Evolutionary conservation across 2,329 filamentous ascomycete genomes (phyloP), one percentile per base, ranked within the genome.

Genomic region (Acrodontium crateriforme): DNA sequence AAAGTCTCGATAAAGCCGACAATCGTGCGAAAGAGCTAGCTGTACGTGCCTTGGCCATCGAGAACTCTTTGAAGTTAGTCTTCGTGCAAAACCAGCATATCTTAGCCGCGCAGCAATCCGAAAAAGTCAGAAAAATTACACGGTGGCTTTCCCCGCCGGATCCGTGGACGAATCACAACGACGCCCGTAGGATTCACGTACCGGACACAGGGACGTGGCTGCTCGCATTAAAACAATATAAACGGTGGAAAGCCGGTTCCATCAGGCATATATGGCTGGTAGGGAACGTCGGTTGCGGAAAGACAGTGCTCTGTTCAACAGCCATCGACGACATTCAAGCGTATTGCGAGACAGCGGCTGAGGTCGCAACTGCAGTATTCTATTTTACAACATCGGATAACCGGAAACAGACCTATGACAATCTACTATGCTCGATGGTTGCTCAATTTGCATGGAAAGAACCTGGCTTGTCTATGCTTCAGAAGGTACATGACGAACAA

Each of bases 221-320:
- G 9, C 32, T 41, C n/a, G 15, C 32, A n/a, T 34, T 19, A 13
- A 12, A 14, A 18, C 19, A 21, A 10, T 45, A 43, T 25, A 25
- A 29, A 28, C 27, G 20, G 9, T 45, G 38, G 38, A 38, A 38
- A 19, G 15, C n/a, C 10, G 29, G 27, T 22, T 17, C 30, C n/a
- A 28, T 27, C 21, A 30, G 27, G 13, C 29, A 38, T 19, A 23
- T 42, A 11, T 45, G 42, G 41, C 11, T 44, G 9, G 29, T 38
- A 16, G 42, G 42, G 22, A 39, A 31, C 17, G 25, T 41, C 24
- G 42, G 42, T 9, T 40, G 39, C 28, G 36, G 42, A 2, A 45
- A 45, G 29, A 45, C 40, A 2, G 27, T 45, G 1, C 35, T 45
- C 17, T 34, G 27, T 29, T 45, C 42, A 3, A 36, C 31, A n/a